A percentile compares a stretch with the other conserved stretches of the same genome.
phyloP scores from a whole-genome alignment of 371 early-diverging fungal species.

The Mortierella sp. region DNA sequence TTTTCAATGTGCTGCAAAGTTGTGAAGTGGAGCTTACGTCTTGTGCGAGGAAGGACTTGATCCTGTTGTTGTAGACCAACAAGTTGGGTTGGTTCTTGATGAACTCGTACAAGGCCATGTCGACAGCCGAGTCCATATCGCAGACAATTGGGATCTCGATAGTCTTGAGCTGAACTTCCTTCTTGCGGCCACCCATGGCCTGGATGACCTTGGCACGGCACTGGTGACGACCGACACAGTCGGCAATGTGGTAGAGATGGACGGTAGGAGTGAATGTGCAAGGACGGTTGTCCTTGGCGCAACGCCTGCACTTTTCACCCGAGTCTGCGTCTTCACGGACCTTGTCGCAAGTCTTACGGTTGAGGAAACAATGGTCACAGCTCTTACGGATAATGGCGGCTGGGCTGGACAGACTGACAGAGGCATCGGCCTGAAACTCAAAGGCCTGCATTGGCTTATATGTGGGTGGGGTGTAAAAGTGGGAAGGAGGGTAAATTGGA shows the following conservation, averaged over 20 bases:
- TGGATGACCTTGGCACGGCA: slow-evolving; percentile 59
- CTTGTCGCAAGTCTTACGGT: slow-evolving; percentile 59
- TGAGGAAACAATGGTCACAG: slow-evolving; percentile 58
- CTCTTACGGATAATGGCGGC: slow-evolving; percentile 57
- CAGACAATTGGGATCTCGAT: slow-evolving; percentile 58
- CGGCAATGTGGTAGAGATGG: slow-evolving; percentile 57
- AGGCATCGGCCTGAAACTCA: slow-evolving; percentile 55
- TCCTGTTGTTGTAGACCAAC: slow-evolving; percentile 55
- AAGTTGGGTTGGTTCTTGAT: slow-evolving; percentile 56
- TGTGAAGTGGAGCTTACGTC: slow-evolving; percentile 29
- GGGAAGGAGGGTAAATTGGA: neutral
- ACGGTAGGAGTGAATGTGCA: slow-evolving; percentile 58
- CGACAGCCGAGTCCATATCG: slow-evolving; percentile 43
- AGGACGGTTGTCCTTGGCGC: slow-evolving; percentile 58
- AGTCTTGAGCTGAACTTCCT: slow-evolving; percentile 50
- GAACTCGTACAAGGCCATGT: slow-evolving; percentile 47
- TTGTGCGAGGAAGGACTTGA: slow-evolving; percentile 55
- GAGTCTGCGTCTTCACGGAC: slow-evolving; percentile 49
- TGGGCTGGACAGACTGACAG: slow-evolving; percentile 49
- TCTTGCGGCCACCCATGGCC: slow-evolving; percentile 59
- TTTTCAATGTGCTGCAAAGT: no score
- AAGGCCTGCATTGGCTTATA: slow-evolving; percentile 53
- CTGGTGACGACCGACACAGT: slow-evolving; percentile 59
- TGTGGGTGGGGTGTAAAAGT: neutral
- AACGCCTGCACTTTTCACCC: slow-evolving; percentile 55